Percentiles rank a stretch among this genome's conserved stretches.
Evolutionary conservation across 2,329 filamentous ascomycete genomes (phyloP).

Genomic region (Trichoderma breve): DNA sequence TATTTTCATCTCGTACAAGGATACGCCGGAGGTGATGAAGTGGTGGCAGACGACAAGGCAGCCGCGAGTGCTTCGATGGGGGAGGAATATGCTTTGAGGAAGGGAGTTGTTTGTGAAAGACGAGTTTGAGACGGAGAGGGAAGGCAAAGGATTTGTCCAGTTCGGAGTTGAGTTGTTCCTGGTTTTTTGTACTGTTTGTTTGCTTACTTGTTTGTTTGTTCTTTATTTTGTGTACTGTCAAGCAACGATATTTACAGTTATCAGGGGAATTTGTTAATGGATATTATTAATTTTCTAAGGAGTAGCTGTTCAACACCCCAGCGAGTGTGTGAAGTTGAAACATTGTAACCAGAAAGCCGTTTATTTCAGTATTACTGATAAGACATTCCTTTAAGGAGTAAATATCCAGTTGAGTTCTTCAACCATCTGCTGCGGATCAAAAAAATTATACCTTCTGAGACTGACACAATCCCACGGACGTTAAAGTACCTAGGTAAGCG

Average conservation of each 20-base stretch:
- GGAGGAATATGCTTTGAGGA: conserved; percentile 3
- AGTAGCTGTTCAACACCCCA: background rate
- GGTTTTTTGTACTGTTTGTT: background rate
- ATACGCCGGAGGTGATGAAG: background rate
- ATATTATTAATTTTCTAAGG: background rate
- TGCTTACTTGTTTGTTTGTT: background rate
- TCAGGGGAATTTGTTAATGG: background rate
- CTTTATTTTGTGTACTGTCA: background rate
- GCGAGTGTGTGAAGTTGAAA: background rate
- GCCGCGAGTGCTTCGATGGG: conserved; percentile 16
- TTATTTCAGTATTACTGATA: background rate
- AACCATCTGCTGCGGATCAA: background rate
- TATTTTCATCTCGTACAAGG: conserved; percentile 26
- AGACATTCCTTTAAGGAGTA: background rate
- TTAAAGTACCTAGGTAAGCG: background rate
- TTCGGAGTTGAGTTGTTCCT: background rate
- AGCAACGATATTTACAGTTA: too few species aligned
- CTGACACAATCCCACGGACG: background rate
- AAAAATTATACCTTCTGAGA: too few species aligned
- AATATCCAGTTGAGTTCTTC: background rate
- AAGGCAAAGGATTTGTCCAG: background rate
- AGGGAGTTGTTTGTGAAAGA: background rate
- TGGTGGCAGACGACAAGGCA: background rate
- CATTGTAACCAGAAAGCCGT: background rate
- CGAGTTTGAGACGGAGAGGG: background rate